phyloP scores from a whole-genome alignment of 1,284 basidiomycete genomes.

The Wallemia hederae region DNA sequence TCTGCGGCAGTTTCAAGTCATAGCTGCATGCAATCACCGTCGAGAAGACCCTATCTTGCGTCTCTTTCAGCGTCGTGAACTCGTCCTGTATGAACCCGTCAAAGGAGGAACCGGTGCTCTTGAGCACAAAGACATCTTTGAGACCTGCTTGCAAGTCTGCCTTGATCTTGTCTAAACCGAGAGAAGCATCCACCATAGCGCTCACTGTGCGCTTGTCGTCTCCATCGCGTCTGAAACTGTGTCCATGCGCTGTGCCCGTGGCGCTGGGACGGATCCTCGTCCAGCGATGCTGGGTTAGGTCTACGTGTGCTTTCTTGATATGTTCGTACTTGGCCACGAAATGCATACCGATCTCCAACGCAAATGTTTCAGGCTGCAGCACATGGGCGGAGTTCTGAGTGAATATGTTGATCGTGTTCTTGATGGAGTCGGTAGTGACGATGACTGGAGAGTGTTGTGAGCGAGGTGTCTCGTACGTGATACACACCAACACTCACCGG shows the following conservation, averaged over 20 bases:
- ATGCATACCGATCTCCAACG: constrained; percentile 55
- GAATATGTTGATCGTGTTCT: constrained; percentile 71
- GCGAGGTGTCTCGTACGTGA: not conserved
- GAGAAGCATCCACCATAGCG: constrained; percentile 23
- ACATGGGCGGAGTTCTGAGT: constrained; percentile 65
- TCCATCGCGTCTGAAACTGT: constrained; percentile 64
- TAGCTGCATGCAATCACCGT: constrained; percentile 12
- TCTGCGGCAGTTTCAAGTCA: constrained; percentile 1
- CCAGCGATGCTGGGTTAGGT: constrained; percentile 61
- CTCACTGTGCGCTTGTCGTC: constrained; percentile 52
- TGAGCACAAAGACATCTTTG: constrained; percentile 54
- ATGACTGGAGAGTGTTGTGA: constrained; percentile 18
- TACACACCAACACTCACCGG: constrained; percentile 11
- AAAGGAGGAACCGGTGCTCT: constrained; percentile 66
- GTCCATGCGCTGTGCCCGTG: constrained; percentile 28
- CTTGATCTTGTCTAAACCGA: constrained; percentile 11
- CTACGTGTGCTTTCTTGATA: constrained; percentile 25
- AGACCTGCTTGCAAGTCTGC: constrained; percentile 39
- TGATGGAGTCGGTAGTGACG: constrained; percentile 68
- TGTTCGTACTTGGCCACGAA: constrained; percentile 22
- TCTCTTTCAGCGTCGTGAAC: constrained; percentile 41
- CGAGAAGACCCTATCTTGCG: constrained; percentile 12
- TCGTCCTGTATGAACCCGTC: constrained; percentile 56
- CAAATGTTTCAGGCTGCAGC: constrained; percentile 54
- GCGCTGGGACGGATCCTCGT: constrained; percentile 33